Conservation (phyloP, 2,329 filamentous ascomycete species). For the Fusarium sp. region DNA sequence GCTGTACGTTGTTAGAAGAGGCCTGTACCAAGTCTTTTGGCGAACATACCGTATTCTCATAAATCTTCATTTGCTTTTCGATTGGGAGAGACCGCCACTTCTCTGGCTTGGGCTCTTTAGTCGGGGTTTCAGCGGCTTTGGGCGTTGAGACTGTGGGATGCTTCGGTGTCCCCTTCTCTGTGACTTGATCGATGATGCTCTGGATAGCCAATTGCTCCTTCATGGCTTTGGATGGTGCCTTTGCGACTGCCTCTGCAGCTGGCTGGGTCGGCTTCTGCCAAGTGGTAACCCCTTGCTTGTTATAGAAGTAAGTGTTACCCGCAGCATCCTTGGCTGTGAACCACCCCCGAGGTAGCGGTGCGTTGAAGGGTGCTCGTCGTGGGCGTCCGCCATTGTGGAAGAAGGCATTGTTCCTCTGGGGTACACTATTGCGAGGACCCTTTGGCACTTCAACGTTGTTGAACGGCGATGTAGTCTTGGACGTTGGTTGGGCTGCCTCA, state of each 20-base stretch:
- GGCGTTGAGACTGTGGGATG: slow-evolving; percentile 72
- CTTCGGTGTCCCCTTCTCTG: slow-evolving; percentile 70
- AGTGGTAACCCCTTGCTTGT: slow-evolving; percentile 78
- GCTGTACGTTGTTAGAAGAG: slow-evolving; percentile 58
- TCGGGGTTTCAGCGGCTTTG: slow-evolving; percentile 66
- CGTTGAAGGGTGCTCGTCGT: slow-evolving; percentile 66
- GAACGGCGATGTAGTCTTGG: slow-evolving; percentile 57
- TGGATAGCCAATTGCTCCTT: slow-evolving; percentile 80
- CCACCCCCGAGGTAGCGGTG: slow-evolving; percentile 84
- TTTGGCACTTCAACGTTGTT: slow-evolving; percentile 66
- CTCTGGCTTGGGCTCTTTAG: slow-evolving; percentile 71
- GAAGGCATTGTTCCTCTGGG: slow-evolving; percentile 64
- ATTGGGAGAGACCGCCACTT: slow-evolving; percentile 76
- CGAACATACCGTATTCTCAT: slow-evolving; percentile 86
- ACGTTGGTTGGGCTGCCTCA: slow-evolving; percentile 51
- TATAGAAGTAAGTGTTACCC: slow-evolving; percentile 88
- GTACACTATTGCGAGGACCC: slow-evolving; percentile 70
- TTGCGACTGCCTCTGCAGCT: slow-evolving; percentile 71
- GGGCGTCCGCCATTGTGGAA: slow-evolving; percentile 60
- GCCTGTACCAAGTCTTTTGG: not conserved
- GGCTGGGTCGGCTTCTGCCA: slow-evolving; percentile 83
- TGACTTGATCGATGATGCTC: slow-evolving; percentile 87
- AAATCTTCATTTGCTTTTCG: slow-evolving; percentile 95
- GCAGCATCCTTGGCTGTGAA: slow-evolving; percentile 78
- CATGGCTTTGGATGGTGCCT: slow-evolving; percentile 71